phyloP scores from a whole-genome alignment of 768 basidiomycete species.

The Termitomyces sp. region DNA sequence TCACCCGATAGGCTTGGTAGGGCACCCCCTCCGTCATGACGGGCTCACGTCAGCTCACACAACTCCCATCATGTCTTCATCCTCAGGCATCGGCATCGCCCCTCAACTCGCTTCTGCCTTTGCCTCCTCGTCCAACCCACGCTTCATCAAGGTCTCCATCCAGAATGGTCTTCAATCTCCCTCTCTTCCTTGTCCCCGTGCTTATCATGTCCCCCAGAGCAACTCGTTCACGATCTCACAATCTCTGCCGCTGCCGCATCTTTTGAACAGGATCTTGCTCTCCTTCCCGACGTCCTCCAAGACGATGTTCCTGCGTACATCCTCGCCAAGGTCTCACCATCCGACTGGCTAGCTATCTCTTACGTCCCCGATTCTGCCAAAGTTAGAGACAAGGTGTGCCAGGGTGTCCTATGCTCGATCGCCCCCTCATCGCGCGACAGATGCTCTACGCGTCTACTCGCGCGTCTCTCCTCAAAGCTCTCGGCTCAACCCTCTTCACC shows the following conservation, averaged over 20 bases:
- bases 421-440: conserved; percentile 34
- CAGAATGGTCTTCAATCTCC: conserved; percentile 55
- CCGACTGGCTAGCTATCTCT: conserved; percentile 72
- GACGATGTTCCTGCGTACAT: conserved; percentile 73
- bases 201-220: conserved; percentile 46
- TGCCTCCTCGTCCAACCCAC: conserved; percentile 53
- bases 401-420: not conserved
- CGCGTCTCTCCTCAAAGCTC: conserved; percentile 61
- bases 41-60: not conserved
- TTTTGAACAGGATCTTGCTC: conserved; percentile 60
- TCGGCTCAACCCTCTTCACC: conserved; percentile 72
- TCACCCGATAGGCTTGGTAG: conserved; percentile 53
- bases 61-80: conserved; percentile 59
- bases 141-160: conserved; percentile 80
- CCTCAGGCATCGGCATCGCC: conserved; percentile 69
- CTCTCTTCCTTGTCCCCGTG: conserved; percentile 8
- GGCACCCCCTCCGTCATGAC: conserved; percentile 36
- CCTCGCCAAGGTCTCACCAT: conserved; percentile 58
- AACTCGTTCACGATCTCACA: conserved; percentile 59
- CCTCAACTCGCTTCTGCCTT: conserved; percentile 57
- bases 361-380: conserved; percentile 84
- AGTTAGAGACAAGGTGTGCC: conserved; percentile 76
- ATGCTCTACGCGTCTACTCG: conserved; percentile 90
- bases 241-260: conserved; percentile 47
- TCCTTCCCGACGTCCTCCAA: conserved; percentile 53